Base-by-base conservation (phyloP, 495 filamentous ascomycete genomes). In the Talaromyces liani region DNA sequence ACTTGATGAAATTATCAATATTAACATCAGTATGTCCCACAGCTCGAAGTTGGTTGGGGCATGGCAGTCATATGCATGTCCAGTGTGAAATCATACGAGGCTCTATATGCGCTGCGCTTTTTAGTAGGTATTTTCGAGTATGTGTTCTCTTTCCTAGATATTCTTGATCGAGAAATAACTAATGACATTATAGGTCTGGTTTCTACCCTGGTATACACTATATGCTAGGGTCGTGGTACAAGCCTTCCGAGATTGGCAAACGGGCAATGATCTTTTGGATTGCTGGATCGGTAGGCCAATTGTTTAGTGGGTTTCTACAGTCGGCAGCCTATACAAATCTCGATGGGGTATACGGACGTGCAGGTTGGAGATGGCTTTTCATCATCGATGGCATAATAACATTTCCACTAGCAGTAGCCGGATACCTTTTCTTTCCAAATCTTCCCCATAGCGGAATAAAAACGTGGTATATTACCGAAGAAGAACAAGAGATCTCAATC, bases 241-340 rank as follows among this genome's bases (percentile, higher is more conserved):
- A 77, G 67, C 66, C 79, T 72, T 67, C 76, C 71, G 67, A 84
- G 71, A 63, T 85, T 72, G 72, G 80, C 65, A 72, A 83, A 66
- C 72, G 84, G 6, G 77, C 79, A 1, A 82, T 80, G 64, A 80
- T 85, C 41, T 85, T 85, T 66, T 81, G 82, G 58, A 73, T 80
- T 1, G 76, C 71, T 22, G 72, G 80, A 5, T 70, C 78, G 22
- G 70, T 82, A 16, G 77, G 80, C 62, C 55, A 72, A 10, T 75
- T 85, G 68, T 82, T 84, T 62, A 80, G 78, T 3, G 82, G 83
- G 25, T 81, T 74, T n/a, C 76, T 88, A 1, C 77, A 83, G 70
- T 74, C 80, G 0, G 82, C 79, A 1, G 80, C 79, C 12, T 82
- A 82, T 63, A 67, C 64, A 8, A 74, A 73, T 64, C 76, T 71